phyloP scores from a whole-genome alignment of 2,329 filamentous ascomycete genomes.

The Fusarium annulatum region DNA sequence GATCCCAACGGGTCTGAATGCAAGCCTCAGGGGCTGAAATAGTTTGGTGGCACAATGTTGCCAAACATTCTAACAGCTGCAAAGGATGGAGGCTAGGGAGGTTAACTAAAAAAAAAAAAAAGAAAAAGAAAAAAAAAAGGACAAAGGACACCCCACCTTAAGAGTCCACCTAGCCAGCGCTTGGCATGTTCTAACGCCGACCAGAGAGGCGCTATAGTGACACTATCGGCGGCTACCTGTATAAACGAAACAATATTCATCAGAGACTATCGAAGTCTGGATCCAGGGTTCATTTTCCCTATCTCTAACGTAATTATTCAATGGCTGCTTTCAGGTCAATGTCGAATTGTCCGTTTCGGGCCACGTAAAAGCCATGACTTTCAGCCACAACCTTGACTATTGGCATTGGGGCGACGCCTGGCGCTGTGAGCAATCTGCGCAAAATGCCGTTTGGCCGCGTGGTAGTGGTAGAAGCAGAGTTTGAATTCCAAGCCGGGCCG shows the following conservation, averaged over 20 bases:
- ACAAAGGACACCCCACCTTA: neutral
- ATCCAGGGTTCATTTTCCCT: slow-evolving; percentile 15
- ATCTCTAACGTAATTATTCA: neutral
- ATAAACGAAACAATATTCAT: slow-evolving; percentile 39
- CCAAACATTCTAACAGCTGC: neutral
- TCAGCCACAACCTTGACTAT: slow-evolving; percentile 27
- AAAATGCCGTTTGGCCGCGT: slow-evolving; percentile 6
- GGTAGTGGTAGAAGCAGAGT: neutral
- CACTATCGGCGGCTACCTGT: slow-evolving; percentile 33
- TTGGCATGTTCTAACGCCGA: slow-evolving; percentile 13
- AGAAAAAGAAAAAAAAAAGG: neutral
- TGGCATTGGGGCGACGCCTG: slow-evolving; percentile 21
- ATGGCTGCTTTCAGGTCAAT: neutral
- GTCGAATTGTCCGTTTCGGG: slow-evolving; percentile 16
- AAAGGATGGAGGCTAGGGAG: neutral
- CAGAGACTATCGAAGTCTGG: slow-evolving; percentile 34
- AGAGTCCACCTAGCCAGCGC: slow-evolving; percentile 1
- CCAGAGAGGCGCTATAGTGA: slow-evolving; percentile 9
- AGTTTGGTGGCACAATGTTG: neutral
- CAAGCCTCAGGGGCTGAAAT: slow-evolving; percentile 27
- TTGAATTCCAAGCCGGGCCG: slow-evolving; percentile 15
- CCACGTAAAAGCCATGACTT: neutral
- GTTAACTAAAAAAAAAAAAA: neutral
- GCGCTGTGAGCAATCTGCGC: slow-evolving; percentile 17
- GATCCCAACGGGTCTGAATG: slow-evolving; percentile 4